Conservation (phyloP, 1,139 yeast genomes). For the Geotrichum aggregatum region DNA sequence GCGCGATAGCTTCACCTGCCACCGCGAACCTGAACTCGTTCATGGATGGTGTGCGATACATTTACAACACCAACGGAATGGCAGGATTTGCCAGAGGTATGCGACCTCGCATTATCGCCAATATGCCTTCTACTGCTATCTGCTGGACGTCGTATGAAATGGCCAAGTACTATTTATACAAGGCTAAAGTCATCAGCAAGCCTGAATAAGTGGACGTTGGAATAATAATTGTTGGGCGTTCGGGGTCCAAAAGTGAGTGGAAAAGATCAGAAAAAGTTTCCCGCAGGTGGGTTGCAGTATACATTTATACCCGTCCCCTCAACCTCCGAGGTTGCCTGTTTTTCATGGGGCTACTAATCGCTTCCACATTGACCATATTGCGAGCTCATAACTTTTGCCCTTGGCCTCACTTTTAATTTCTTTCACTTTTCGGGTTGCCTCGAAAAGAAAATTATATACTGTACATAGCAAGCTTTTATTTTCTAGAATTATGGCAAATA, state of each 20-base stretch:
- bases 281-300: background rate
- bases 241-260: background rate
- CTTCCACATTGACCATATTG: background rate
- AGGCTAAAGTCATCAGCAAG: constrained; percentile 16
- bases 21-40: constrained; percentile 66
- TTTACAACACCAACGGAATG: constrained; percentile 63
- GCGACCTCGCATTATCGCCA: constrained; percentile 85
- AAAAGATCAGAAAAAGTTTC: background rate
- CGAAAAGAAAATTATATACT: no score
- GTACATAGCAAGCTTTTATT: constrained; percentile 4
- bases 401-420: background rate
- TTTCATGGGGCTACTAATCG: background rate
- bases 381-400: background rate
- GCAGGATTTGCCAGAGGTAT: constrained; percentile 77
- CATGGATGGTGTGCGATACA: constrained; percentile 63
- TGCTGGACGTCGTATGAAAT: constrained; percentile 98
- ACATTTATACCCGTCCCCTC: constrained; percentile 1
- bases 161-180: constrained; percentile 68
- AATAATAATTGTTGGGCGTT: background rate
- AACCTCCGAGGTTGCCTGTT: constrained; percentile 1
- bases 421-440: no score
- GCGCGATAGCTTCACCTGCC: constrained; percentile 32
- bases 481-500: constrained; percentile 5
- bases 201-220: background rate
- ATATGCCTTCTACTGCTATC: constrained; percentile 95